A percentile compares a stretch with the other conserved stretches of the same genome.
Conservation (phyloP, 106 monocot species). For the Dendrobium officinale region DNA sequence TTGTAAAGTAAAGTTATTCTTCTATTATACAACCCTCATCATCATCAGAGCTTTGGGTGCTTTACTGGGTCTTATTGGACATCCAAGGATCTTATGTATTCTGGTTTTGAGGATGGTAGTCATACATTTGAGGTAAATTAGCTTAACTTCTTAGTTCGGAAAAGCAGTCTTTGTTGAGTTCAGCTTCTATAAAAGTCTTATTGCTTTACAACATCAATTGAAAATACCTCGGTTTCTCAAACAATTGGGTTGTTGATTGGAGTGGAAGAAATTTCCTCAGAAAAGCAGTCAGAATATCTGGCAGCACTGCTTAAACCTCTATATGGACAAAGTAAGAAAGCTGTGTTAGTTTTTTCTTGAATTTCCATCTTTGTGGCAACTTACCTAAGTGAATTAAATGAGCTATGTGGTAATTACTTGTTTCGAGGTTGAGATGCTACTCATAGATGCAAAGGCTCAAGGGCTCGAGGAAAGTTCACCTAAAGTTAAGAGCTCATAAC, state of each 20-base stretch:
- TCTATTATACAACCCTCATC: too few relatives aligned
- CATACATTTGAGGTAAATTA: slow-evolving; percentile 81
- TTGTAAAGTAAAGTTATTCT: too few relatives aligned
- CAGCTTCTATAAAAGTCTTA: not conserved
- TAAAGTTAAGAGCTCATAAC: slow-evolving; percentile 53
- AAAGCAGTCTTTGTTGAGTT: not conserved
- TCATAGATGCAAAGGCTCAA: slow-evolving; percentile 31
- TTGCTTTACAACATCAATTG: not conserved
- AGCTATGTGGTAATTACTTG: too few relatives aligned
- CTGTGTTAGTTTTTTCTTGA: too few relatives aligned
- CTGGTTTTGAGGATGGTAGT: slow-evolving; percentile 80
- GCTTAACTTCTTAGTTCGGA: not conserved
- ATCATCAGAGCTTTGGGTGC: too few relatives aligned
- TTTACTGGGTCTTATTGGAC: too few relatives aligned
- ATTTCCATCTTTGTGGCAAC: too few relatives aligned
- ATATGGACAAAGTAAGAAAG: slow-evolving; percentile 21
- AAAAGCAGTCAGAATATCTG: slow-evolving; percentile 81
- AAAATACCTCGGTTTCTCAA: slow-evolving; percentile 17
- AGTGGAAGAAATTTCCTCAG: slow-evolving; percentile 73
- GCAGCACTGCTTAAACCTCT: slow-evolving; percentile 75
- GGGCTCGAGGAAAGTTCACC: slow-evolving; percentile 60
- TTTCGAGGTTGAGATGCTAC: too few relatives aligned
- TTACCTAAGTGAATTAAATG: too few relatives aligned
- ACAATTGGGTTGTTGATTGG: slow-evolving; percentile 93
- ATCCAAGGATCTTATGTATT: too few relatives aligned